Evolutionary conservation across 2,329 filamentous ascomycete genomes (phyloP).

Genomic region (Fonsecaea pedrosoi): DNA sequence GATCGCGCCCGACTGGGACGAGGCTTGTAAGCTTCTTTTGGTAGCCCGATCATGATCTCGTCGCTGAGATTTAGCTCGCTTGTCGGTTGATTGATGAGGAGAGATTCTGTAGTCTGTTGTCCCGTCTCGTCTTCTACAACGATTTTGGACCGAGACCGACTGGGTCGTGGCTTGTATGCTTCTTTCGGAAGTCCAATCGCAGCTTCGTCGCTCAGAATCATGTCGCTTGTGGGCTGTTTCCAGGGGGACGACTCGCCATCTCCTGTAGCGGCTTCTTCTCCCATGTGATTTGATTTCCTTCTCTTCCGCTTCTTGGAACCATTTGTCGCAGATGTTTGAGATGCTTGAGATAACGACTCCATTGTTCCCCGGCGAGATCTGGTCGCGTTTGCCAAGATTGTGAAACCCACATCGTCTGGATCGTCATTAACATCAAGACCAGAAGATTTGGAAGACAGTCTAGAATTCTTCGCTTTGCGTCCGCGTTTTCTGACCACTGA

Average conservation of each 20-base stretch:
- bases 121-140: conserved; percentile 23
- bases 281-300: conserved; percentile 26
- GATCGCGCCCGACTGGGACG: conserved; percentile 38
- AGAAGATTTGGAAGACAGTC: conserved; percentile 18
- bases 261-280: conserved; percentile 1
- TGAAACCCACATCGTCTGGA: conserved; percentile 23
- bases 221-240: conserved; percentile 35
- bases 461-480: conserved; percentile 35
- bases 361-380: conserved; percentile 33
- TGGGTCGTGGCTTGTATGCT: conserved; percentile 40
- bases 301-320: conserved; percentile 28
- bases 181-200: conserved; percentile 40
- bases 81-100: conserved; percentile 28
- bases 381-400: conserved; percentile 15
- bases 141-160: conserved; percentile 36
- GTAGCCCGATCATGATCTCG: conserved; percentile 39
- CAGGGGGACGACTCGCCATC: conserved; percentile 17
- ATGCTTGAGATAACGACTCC: conserved; percentile 36
- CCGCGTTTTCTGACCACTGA: conserved; percentile 34
- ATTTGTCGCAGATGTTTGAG: conserved; percentile 27
- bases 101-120: conserved; percentile 8
- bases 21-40: conserved; percentile 40
- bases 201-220: conserved; percentile 36
- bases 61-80: conserved; percentile 38
- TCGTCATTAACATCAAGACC: conserved; percentile 24